Percentiles rank a stretch among this genome's conserved stretches.
Conservation (phyloP, 2,329 filamentous ascomycete species). For the Exophiala dermatitidis region DNA sequence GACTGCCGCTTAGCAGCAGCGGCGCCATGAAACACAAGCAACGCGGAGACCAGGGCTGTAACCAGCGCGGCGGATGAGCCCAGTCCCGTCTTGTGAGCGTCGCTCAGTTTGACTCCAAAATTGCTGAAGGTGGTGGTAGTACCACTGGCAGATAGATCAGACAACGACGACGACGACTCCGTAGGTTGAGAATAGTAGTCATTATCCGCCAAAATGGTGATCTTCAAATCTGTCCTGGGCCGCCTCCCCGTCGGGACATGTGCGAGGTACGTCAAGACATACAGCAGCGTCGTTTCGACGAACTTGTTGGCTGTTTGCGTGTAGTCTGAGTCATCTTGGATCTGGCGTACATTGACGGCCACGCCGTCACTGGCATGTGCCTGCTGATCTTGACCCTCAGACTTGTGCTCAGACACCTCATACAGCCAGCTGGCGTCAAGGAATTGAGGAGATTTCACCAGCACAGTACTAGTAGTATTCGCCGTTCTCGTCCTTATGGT, state of each 20-base stretch:
- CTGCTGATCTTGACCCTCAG: constrained; percentile 35
- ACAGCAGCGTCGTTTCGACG: constrained; percentile 83
- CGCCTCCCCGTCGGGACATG: constrained; percentile 49
- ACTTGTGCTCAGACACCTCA: constrained; percentile 61
- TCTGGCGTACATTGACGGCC: constrained; percentile 65
- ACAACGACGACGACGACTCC: constrained; percentile 20
- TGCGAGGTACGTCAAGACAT: constrained; percentile 72
- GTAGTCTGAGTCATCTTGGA: constrained; percentile 25
- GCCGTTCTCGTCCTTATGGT: constrained; percentile 12
- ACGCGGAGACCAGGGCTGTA: constrained; percentile 70
- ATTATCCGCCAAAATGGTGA: constrained; percentile 89
- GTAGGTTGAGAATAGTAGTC: constrained; percentile 84
- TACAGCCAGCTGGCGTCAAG: constrained; percentile 81
- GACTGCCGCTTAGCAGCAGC: too few relatives aligned
- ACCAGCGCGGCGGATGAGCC: constrained; percentile 92
- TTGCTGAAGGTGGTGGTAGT: constrained; percentile 55
- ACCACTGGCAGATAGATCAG: constrained; percentile 1
- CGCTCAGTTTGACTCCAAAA: constrained; percentile 66
- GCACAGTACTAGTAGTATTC: constrained; percentile 44
- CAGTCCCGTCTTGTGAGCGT: constrained; percentile 90
- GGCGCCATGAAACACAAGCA: constrained; percentile 52
- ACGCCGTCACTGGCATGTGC: constrained; percentile 48
- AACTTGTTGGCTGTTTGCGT: constrained; percentile 60
- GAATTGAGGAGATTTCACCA: constrained; percentile 90
- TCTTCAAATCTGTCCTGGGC: constrained; percentile 52